Evolutionary conservation across 169 alveolate species (phyloP).

Genomic region (Blepharisma undulans): DNA sequence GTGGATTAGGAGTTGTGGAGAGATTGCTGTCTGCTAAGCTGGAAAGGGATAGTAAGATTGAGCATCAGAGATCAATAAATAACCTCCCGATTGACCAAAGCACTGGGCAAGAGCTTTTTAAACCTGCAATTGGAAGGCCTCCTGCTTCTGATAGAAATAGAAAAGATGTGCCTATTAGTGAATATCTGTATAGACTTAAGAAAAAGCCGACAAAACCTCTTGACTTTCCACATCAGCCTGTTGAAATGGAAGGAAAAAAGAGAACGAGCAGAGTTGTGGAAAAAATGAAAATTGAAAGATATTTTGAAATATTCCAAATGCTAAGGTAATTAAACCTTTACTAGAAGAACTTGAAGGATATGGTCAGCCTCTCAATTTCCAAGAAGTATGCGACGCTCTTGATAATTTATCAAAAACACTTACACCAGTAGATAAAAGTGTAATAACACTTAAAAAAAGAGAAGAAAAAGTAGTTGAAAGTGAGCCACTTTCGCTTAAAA

Average conservation of each 20-base stretch:
- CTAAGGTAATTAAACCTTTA: constrained; percentile 7
- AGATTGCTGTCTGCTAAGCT: background rate
- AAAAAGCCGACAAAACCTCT: background rate
- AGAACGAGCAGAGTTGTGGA: background rate
- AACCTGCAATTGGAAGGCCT: constrained; percentile 26
- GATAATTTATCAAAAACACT: constrained; percentile 20
- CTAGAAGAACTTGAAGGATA: constrained; percentile 33
- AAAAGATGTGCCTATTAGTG: background rate
- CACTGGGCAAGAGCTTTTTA: constrained; percentile 30
- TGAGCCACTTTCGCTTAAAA: background rate
- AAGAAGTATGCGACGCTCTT: background rate
- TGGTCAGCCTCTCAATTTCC: constrained; percentile 33
- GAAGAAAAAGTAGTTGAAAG: background rate
- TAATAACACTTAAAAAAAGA: background rate
- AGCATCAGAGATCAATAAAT: background rate
- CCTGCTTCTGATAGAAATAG: background rate
- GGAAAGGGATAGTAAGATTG: background rate
- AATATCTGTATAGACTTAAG: background rate
- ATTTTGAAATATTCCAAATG: constrained; percentile 22
- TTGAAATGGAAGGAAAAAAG: background rate
- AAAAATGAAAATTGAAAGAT: constrained; percentile 23
- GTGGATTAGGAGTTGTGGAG: background rate
- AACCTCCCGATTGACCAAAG: background rate
- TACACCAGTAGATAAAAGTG: constrained; percentile 1
- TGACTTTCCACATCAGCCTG: background rate